These are phyloP conservation scores for Zymoseptoria crescenta DNA, from an alignment of 2,329 filamentous ascomycete genomes.

Conservation along the genomic window DNA sequence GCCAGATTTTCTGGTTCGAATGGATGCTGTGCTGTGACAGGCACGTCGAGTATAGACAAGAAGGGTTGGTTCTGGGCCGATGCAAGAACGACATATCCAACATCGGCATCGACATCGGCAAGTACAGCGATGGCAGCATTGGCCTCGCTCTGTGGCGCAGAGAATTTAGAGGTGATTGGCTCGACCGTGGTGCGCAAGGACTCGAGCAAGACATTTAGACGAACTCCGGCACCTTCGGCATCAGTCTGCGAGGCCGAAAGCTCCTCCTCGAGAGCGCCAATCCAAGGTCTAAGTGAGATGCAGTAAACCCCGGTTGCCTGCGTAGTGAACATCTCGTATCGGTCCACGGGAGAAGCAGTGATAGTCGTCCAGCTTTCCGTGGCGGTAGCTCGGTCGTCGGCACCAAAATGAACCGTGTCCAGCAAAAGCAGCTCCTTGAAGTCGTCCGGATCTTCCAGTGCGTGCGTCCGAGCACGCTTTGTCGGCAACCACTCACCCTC, in stretches of 20 bases:
- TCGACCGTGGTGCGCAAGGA: conserved; percentile 43
- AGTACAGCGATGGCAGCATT: conserved; percentile 46
- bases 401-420: conserved; percentile 33
- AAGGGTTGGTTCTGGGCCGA: conserved; percentile 30
- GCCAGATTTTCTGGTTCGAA: conserved; percentile 17
- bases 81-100: conserved; percentile 52
- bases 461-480: conserved; percentile 22
- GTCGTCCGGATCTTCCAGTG: conserved; percentile 20
- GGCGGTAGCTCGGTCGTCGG: conserved; percentile 15
- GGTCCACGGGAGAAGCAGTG: conserved; percentile 47
- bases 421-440: conserved; percentile 30
- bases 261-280: conserved; percentile 49
- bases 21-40: conserved; percentile 53
- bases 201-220: conserved; percentile 49
- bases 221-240: conserved; percentile 48
- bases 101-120: conserved; percentile 38
- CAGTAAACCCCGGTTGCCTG: conserved; percentile 46
- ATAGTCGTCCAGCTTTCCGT: conserved; percentile 45
- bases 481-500: conserved; percentile 56
- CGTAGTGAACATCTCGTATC: conserved; percentile 54
- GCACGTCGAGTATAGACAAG: conserved; percentile 43
- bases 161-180: conserved; percentile 30
- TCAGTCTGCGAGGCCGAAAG: conserved; percentile 34
- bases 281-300: conserved; percentile 51
- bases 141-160: conserved; percentile 18